Conservation (phyloP, 2,329 filamentous ascomycete species). For the Clarireedia hainanense region DNA sequence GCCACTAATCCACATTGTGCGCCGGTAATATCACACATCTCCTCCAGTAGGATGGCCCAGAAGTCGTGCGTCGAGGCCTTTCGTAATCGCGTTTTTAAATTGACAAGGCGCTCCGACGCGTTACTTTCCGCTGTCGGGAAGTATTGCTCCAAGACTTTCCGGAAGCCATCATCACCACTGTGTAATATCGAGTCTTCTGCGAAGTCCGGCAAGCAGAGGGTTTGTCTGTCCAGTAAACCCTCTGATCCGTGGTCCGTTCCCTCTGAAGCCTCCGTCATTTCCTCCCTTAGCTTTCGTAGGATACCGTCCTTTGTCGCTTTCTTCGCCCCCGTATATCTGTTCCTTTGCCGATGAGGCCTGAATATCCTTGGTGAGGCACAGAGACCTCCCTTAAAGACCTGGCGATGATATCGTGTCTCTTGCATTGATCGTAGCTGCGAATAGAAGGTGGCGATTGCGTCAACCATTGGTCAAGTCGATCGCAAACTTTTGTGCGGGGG, state of each 20-base stretch:
- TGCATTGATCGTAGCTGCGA: conserved; percentile 19
- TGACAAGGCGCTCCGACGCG: conserved; percentile 51
- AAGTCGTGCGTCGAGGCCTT: conserved; percentile 49
- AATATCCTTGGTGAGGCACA: conserved; percentile 21
- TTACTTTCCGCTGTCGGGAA: conserved; percentile 46
- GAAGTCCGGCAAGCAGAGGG: conserved; percentile 25
- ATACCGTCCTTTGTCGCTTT: conserved; percentile 7
- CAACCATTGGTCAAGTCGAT: conserved; percentile 4
- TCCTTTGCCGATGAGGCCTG: conserved; percentile 20
- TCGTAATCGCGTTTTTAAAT: conserved; percentile 49
- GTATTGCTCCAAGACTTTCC: conserved; percentile 25
- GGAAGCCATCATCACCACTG: conserved; percentile 25
- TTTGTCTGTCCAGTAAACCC: conserved; percentile 20
- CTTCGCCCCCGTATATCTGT: conserved; percentile 13
- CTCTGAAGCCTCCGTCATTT: conserved; percentile 10
- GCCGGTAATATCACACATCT: conserved; percentile 52
- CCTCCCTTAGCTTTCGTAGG: conserved; percentile 11
- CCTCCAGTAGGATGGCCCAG: conserved; percentile 56
- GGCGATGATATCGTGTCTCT: conserved; percentile 11
- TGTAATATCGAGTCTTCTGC: conserved; percentile 21
- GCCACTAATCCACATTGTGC: conserved; percentile 63
- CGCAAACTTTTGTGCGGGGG: conserved; percentile 10
- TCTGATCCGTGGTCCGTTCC: conserved; percentile 12
- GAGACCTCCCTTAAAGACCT: conserved; percentile 15
- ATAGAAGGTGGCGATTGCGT: background rate